Evolutionary conservation across 1,139 yeast species (phyloP), one percentile per base, ranked within the genome.

Genomic region (Yamadazyma epiphylla): DNA sequence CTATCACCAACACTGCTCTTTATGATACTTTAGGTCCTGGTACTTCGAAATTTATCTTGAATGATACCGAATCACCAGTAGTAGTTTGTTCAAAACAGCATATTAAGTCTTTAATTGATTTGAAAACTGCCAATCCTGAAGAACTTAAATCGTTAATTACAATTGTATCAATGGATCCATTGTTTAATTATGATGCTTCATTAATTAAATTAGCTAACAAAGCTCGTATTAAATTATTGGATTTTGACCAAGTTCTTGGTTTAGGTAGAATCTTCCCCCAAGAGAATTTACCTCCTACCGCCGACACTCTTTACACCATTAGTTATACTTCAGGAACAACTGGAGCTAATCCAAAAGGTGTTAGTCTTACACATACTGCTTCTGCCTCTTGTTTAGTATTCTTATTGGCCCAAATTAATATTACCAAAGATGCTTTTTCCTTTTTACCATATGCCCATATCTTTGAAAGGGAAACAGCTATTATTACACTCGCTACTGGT

Each of bases 371-470:
- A 5, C 69, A 64, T 12, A 36, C 38, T n/a, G 51, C 50, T 26
- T 58, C 58, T 3, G 50, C 48, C 4, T 50, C 64, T 3, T 58
- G 58, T 2, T 42, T 56, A 13, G 32, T 51, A 2, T 49, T 52
- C 13, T 35, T 51, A 15, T 34, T 46, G 12, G 32, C 51, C 3
- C 37, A 43, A 10, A 25, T 45, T 16, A 25, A 27, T 4, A 23
- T 23, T 3, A 38, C 47, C 14, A 25, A 29, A 3, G 36, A 33
- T 31, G 21, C 42, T 2, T 45, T 47, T 46, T 43, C 74, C 35
- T 76, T 77, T 51, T 64, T 80, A 33, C 88, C 88, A 0, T 60
- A 79, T 46, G 87, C 89, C 2, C 89, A 82, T 51, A 81, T 82
- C 38, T 80, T 73, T 48, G 85, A 80, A 40, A 49, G 72, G 36